Base-by-base conservation (phyloP, 164 flowering plant genomes). In the Chimonanthus salicifolius region DNA sequence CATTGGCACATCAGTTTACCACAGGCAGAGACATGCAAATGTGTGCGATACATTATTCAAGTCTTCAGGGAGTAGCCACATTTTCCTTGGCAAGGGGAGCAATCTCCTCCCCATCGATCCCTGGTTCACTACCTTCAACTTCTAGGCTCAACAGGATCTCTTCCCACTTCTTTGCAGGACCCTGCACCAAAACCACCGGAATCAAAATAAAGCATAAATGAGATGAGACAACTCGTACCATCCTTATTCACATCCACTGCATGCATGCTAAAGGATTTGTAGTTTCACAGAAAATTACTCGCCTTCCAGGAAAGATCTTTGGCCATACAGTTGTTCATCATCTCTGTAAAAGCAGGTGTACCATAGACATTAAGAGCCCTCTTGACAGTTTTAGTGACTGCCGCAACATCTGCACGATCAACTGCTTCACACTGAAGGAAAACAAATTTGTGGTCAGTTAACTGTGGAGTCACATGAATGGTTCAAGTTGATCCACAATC, bases 251-350 rank as follows among this genome's bases (percentile, higher is more conserved):
- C 44, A 13, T 11, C 48, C 49, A 44, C 15, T 9, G 47, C 6
- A 0, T 66, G n/a, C 46, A 45, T 44, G 47, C 15, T 66, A 45
- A 33, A 15, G n/a, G 72, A 10, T 50, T 16, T 21, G 60, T 2
- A n/a, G 54, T 3, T 62, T 44, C 43, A n/a, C 47, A 48, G 70
- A 9, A 68, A 21, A 49, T 51, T 67, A 58, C 83, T 71, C 46
- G 91, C 98, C 99, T 93, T 95, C 99, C 99, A 95, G 49, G 99
- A 95, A 47, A 93, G 87, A 71, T 95, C 99, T 78, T 90, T 94
- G 63, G 93, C 90, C 98, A 95, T 95, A 84, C 94, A 85, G 64
- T 90, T 95, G 62, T 77, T 63, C 6, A 93, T 83, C 89, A 95
- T 95, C 79, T 93, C 90, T 4, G 68, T 75, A 7, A 87, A 76